A percentile compares a stretch with the other conserved stretches of the same genome.
Conservation (phyloP, 768 basidiomycete species). For the Naematelia encephala region DNA sequence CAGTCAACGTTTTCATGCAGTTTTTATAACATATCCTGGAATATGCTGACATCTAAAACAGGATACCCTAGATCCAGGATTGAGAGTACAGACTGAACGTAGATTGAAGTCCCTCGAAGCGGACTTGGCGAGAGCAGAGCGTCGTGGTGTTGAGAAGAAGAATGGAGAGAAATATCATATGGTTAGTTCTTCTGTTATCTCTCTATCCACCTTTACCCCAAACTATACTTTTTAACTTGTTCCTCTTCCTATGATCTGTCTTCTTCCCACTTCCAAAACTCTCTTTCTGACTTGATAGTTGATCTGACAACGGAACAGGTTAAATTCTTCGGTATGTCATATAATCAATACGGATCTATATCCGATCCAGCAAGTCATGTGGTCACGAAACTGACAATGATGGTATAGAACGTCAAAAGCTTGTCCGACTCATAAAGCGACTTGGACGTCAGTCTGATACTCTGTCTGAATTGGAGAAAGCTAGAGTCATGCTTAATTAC, state of each 20-base stretch:
- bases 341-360: too few relatives aligned
- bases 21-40: too few relatives aligned
- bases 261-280: background rate
- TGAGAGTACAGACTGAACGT: slow-evolving; percentile 76
- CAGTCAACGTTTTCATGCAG: too few relatives aligned
- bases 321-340: slow-evolving; percentile 79
- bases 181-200: slow-evolving; percentile 42
- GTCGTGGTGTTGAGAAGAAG: slow-evolving; percentile 55
- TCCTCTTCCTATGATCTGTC: background rate
- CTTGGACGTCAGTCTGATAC: slow-evolving; percentile 56
- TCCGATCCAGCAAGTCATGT: too few relatives aligned
- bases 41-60: too few relatives aligned
- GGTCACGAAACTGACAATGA: background rate
- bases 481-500: slow-evolving; percentile 88
- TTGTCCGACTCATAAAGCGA: slow-evolving; percentile 65
- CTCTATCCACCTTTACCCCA: background rate
- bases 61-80: slow-evolving; percentile 80
- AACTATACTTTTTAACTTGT: background rate
- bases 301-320: too few relatives aligned
- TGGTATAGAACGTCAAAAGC: slow-evolving; percentile 77
- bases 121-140: slow-evolving; percentile 46
- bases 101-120: slow-evolving; percentile 68
- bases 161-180: slow-evolving; percentile 79
- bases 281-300: too few relatives aligned
- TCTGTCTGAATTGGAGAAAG: slow-evolving; percentile 56